These are phyloP conservation scores for Crithidia acanthocephali DNA, from an alignment of 208 protist genomes.

Conservation along the genomic window DNA sequence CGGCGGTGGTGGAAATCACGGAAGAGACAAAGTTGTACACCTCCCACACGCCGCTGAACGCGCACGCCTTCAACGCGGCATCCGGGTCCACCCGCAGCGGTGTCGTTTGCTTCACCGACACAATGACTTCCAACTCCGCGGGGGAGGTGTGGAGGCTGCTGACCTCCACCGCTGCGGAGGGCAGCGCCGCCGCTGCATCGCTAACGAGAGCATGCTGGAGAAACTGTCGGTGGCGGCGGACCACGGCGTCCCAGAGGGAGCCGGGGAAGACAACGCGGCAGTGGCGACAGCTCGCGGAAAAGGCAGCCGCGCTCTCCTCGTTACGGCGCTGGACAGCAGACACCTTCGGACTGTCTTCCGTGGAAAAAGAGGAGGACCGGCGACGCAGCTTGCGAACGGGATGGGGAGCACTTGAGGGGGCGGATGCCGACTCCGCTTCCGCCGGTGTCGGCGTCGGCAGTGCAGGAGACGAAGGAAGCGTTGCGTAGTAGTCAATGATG, in stretches of 20 bases:
- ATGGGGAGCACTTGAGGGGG: not conserved
- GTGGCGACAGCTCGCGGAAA: not conserved
- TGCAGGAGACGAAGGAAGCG: conserved; percentile 16
- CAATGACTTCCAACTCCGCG: conserved; percentile 26
- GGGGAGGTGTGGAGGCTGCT: conserved; percentile 12
- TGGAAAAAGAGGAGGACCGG: not conserved
- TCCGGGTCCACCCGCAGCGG: not conserved
- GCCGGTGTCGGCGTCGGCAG: not conserved
- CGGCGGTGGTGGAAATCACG: not conserved
- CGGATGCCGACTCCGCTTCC: not conserved
- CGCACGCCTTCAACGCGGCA: not conserved
- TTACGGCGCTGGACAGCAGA: not conserved
- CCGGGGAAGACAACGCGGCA: conserved; percentile 23
- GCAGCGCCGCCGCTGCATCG: conserved; percentile 5
- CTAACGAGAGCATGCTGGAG: conserved; percentile 9
- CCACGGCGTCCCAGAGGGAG: conserved; percentile 19
- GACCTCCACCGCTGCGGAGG: conserved; percentile 2
- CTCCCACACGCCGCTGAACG: conserved; percentile 22
- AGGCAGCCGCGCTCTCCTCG: not conserved
- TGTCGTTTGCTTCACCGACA: not conserved
- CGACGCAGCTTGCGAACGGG: not conserved
- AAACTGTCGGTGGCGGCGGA: conserved; percentile 17
- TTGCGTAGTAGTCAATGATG: conserved; percentile 49
- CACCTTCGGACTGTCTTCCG: not conserved
- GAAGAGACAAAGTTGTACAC: conserved; percentile 23